A percentile compares a stretch with the other conserved stretches of the same genome.
Evolutionary conservation across 2,329 filamentous ascomycete species (phyloP).

Genomic region (Beauveria caledonica): DNA sequence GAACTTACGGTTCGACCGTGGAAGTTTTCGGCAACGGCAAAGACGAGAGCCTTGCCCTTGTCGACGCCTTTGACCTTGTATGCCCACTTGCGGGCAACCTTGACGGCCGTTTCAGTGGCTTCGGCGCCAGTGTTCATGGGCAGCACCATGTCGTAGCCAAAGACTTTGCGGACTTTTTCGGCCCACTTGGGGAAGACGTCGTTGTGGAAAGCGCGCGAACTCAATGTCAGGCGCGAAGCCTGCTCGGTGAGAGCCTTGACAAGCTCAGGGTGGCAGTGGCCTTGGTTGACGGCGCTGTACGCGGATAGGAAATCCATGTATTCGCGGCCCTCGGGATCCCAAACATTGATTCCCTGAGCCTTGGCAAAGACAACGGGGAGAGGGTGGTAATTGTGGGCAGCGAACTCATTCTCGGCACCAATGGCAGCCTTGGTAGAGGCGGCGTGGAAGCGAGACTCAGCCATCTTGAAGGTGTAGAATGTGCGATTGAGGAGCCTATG

Average conservation of each 20-base stretch:
- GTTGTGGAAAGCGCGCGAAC: constrained; percentile 94
- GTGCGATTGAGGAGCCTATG: background rate
- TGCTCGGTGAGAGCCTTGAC: constrained; percentile 86
- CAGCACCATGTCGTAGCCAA: constrained; percentile 95
- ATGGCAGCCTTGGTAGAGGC: constrained; percentile 74
- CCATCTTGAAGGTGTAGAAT: constrained; percentile 34
- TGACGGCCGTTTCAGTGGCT: constrained; percentile 91
- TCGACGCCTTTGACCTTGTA: constrained; percentile 93
- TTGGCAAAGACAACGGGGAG: constrained; percentile 87
- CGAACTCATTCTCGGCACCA: constrained; percentile 69
- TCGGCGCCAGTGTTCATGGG: constrained; percentile 98
- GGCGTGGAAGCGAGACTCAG: constrained; percentile 55
- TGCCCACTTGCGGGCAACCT: constrained; percentile 94
- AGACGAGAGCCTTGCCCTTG: constrained; percentile 72
- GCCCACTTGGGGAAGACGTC: constrained; percentile 96
- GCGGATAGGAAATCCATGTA: constrained; percentile 98
- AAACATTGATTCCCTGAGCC: constrained; percentile 79
- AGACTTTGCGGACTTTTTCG: constrained; percentile 79
- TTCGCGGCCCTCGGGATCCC: constrained; percentile 92
- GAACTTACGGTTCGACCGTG: constrained; percentile 79
- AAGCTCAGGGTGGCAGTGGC: constrained; percentile 94
- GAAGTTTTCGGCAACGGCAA: constrained; percentile 87
- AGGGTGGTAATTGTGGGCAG: constrained; percentile 98
- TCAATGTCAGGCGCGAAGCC: constrained; percentile 80
- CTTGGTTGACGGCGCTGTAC: constrained; percentile 96